These are phyloP conservation scores for Botrytis cinerea DNA, from an alignment of 2,329 filamentous ascomycete genomes.

Conservation along the genomic window DNA sequence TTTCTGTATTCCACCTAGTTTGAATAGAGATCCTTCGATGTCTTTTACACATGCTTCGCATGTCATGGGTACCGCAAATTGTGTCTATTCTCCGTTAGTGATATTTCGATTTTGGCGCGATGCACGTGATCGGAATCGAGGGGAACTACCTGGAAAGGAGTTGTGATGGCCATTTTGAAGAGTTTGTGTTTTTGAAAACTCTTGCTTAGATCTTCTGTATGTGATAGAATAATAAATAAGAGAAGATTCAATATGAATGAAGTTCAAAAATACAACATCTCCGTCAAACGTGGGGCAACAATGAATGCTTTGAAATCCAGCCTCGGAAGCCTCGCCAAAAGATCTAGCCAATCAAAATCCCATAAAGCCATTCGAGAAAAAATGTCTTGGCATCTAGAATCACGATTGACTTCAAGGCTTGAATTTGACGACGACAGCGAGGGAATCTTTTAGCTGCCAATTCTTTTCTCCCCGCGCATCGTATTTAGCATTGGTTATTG, in stretches of 20 bases:
- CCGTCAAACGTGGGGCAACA: slow-evolving; percentile 24
- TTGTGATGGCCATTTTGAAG: slow-evolving; percentile 40
- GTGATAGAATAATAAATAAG: neutral
- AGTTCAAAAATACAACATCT: neutral
- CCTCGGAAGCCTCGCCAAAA: slow-evolving; percentile 18
- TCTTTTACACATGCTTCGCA: slow-evolving; percentile 88
- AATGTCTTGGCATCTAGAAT: slow-evolving; percentile 25
- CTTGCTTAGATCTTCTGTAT: neutral
- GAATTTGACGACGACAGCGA: slow-evolving; percentile 20
- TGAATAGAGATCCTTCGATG: slow-evolving; percentile 76
- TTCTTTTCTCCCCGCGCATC: slow-evolving; percentile 3
- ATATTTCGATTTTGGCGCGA: neutral
- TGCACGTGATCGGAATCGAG: slow-evolving; percentile 33
- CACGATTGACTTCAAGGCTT: slow-evolving; percentile 17
- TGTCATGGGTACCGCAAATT: slow-evolving; percentile 91
- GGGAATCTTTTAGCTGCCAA: neutral
- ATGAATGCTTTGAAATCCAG: slow-evolving; percentile 38
- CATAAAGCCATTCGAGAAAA: slow-evolving; percentile 12
- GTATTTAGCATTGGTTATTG: slow-evolving; percentile 29
- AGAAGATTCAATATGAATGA: neutral
- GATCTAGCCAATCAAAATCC: slow-evolving; percentile 14
- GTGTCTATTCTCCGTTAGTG: slow-evolving; percentile 60
- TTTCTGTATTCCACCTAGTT: slow-evolving; percentile 77
- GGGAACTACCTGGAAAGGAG: slow-evolving; percentile 41
- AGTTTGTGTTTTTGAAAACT: neutral